Evolutionary conservation across 2,329 filamentous ascomycete genomes (phyloP), one percentile per base, ranked within the genome.

Genomic region (Arachnopeziza araneosa): DNA sequence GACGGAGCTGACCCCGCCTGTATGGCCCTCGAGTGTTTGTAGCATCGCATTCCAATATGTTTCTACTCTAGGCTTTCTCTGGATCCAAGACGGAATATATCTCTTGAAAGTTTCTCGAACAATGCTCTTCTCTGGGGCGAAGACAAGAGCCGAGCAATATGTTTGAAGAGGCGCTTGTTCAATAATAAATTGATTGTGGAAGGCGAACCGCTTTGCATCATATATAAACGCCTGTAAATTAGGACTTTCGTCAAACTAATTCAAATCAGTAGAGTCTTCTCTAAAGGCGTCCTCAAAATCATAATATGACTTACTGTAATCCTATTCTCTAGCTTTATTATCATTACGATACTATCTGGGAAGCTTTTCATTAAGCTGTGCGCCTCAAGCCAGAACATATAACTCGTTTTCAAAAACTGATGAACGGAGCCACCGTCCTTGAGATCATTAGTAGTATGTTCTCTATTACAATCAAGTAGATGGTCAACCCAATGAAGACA

Each of bases 401-500:
- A 65, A 50, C 51, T 50, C 53, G 53, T 24, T 23, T n/a, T 49
- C 7, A 65, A 48, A 50, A 62, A 65, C 10, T 36, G 36, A 30
- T 59, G 23, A 36, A 62, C 50, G 1, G 26, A 48, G 55, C 58
- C 50, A 60, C 9, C 12, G 22, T 63, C 63, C 17, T 57, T 54
- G 17, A 63, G 44, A 8, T 65, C 53, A 23, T 55, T 59, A 22
- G 22, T 59, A 32, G 49, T 24, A 12, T 52, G 1, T 6, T n/a
- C 52, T 60, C 49, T 60, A 58, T 55, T 12, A 69, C 60, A 32
- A 66, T 67, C 55, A 56, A 70, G 19, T 21, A 75, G 61, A 64
- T 75, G 72, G 51, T 71, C 66, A 23, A 70, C 60, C 74, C 72
- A 76, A 59, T 71, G 71, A 49, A 74, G 57, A 59, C 70, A 73